Base-by-base conservation (phyloP, 2,329 filamentous ascomycete species). In the Chaetomiaceae sp. region DNA sequence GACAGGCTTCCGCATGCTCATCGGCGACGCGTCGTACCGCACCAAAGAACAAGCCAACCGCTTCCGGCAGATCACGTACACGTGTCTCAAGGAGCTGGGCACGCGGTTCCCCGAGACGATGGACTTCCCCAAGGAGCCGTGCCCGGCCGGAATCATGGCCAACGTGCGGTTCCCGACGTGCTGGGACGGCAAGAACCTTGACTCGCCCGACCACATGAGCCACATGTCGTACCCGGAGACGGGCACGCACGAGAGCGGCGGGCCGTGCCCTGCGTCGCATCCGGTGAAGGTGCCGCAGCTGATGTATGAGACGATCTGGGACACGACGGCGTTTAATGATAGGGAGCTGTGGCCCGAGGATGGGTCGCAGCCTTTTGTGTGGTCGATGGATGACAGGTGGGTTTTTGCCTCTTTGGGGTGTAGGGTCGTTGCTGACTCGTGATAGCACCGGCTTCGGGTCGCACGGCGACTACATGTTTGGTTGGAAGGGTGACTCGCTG, bases 161-260 rank as follows among this genome's bases (percentile, higher is more conserved):
- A 74, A 74, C 47, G 69, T 73, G 47, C 69, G 71, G 79, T 49
- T 49, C 47, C 47, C 47, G 36, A 49, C 47, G 19, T 82, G 79
- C 70, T 82, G 80, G 79, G 72, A 82, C 56, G 80, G 80, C 36
- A 69, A 69, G 37, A 72, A 78, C 57, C 58, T 76, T 48, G 77
- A 81, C 62, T 69, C 70, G 14, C 56, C 70, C 1, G 72, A 81
- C 62, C 77, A 72, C 63, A 71, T 63, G 44, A 59, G 55, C 23
- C 65, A 68, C 51, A 59, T 51, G 47, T 51, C 47, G 6, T 51
- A 51, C 47, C 47, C 62, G 14, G 59, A 61, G 47, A 45, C 50
- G 22, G 60, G 61, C 17, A 63, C 60, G 19, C 63, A 64, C 33
- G 59, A 63, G 54, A 57, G 44, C 44, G 60, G 59, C 19, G 62